Percentiles rank a stretch among this genome's conserved stretches.
Evolutionary conservation across 768 basidiomycete genomes (phyloP).

Genomic region (Mycena capillaripes): DNA sequence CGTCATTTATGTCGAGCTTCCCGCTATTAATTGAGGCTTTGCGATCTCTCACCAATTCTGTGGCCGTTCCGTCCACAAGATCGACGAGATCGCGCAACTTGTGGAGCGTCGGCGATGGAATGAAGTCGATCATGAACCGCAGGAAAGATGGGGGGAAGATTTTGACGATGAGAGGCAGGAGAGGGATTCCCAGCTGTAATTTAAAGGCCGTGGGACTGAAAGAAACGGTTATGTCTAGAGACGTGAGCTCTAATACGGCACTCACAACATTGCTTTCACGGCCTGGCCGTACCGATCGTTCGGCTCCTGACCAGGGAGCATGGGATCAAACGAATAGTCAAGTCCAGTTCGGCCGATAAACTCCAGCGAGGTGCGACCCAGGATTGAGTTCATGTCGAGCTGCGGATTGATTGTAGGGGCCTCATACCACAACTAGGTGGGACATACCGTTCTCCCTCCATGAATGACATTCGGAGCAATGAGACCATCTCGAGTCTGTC

Average conservation of each 20-base stretch:
- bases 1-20: not conserved
- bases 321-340: not conserved
- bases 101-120: not conserved
- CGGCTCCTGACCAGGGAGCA: not conserved
- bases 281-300: not conserved
- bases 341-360: constrained; percentile 1
- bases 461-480: not conserved
- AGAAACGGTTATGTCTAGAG: not conserved
- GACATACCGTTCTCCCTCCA: not conserved
- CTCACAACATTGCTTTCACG: not conserved
- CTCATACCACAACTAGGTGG: no score
- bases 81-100: not conserved
- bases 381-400: not conserved
- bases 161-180: not conserved
- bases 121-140: not conserved
- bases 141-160: not conserved
- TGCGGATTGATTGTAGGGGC: not conserved
- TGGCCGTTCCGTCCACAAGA: not conserved
- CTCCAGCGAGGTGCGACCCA: not conserved
- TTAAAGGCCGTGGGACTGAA: not conserved
- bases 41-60: not conserved
- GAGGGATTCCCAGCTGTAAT: not conserved
- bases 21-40: not conserved
- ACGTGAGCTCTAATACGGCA: not conserved
- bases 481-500: not conserved